Evolutionary conservation across 768 basidiomycete species (phyloP), one percentile per base, ranked within the genome.

Genomic region (Xerocomus brunneocitrinus): DNA sequence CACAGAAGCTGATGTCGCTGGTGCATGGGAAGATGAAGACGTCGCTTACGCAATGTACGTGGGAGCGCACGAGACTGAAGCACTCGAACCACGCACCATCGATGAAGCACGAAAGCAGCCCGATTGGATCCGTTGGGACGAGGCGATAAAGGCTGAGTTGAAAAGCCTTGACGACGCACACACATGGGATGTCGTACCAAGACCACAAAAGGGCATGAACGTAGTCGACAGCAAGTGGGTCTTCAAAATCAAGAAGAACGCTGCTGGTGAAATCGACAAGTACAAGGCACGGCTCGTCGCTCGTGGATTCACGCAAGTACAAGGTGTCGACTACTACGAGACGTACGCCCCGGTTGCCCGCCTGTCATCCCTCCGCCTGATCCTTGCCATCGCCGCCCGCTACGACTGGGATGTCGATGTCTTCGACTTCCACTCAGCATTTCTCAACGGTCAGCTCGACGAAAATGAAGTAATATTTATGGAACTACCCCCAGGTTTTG

Each of bases 341-440:
- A 54, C 24, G 0, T 54, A 45, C 2, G 30, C 48, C 28, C 48
- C 12, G 10, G 38, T 49, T 4, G 28, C 48, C 2, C n/a, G 38
- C 2, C 48, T 49, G 7, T n/a, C 48, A 0, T 40, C n/a, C 0
- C 53, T 71, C 5, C 55, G 63, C 3, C 38, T 59, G 2, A 55
- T 65, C 12, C 52, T 61, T 0, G 41, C 57, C 3, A 46, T 61
- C 2, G 24, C 58, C 1, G 52, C 52, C 1, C 3, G 13, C 4
- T 12, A 49, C 0, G 27, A 57, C 34, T 60, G 55, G 58, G 51
- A 60, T 3, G 45, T 59, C 2, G 32, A 62, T 5, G 31, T 57
- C 0, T 57, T 62, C 6, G 30, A 60, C 30, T 55, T 59, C 12
- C 51, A 61, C 6, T 49, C 46, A 5, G 50, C 47, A 0, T 59